Base-by-base conservation (phyloP, 805 yeast genomes). In the Myxozyma neotropica region DNA sequence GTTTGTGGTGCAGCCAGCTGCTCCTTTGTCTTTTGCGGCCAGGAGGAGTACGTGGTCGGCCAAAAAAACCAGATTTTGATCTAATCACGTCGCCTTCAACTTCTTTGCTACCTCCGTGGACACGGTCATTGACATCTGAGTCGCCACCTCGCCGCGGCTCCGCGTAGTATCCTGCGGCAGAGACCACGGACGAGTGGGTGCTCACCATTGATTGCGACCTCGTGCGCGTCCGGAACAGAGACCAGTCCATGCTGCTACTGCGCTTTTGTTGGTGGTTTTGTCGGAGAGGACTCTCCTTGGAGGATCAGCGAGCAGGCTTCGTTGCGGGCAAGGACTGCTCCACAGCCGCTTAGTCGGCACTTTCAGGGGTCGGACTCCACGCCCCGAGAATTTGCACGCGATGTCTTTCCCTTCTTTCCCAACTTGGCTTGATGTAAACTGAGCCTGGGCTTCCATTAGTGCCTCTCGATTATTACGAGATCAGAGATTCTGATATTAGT, bases 151-250 rank as follows among this genome's bases (percentile, higher is more conserved):
- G 53, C 44, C 23, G 29, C 26, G 38, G n/a, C n/a, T 53, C 57
- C 8, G 57, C 39, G 38, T 23, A 53, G 51, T 21, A 44, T 12
- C 57, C 57, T 4, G 57, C 57, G 3, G 57, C 57, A 7, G 49
- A 29, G 38, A 53, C 23, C 7, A 24, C 27, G 29, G 51, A 44
- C 49, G 53, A 36, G 13, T 23, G 35, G 33, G 24, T 33, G 53
- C 53, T 48, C 35, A 52, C 44, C 17, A 43, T 33, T 13, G 48
- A 43, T 35, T 29, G 29, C 10, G 57, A 33, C 42, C 47, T 21
- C 17, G 57, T 27, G 7, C 57, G 40, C 26, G 51, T 23, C 8
- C 51, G 36, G 36, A 53, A 44, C 4, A 44, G 45, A 12, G 50
- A 36, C 57, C 57, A 53, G 43, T 53, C 57, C 57, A 53, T 53